Conservation (phyloP, 352 stramenopile genomes). For the Globisporangium spinosum region DNA sequence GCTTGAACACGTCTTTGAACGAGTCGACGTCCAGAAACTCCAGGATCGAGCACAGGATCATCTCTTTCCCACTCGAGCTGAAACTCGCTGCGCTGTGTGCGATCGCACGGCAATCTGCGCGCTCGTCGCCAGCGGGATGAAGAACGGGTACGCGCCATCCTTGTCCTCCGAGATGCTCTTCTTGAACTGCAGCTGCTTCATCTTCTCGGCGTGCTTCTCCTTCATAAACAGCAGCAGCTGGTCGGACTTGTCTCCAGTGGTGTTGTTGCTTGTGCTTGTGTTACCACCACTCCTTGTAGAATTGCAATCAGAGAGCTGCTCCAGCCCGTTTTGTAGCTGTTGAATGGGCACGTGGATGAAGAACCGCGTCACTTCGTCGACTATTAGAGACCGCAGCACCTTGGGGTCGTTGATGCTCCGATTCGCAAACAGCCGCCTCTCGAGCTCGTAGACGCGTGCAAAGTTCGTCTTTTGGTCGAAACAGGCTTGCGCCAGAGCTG, state of each 20-base stretch:
- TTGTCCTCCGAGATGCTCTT: conserved; percentile 25
- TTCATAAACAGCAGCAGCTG: conserved; percentile 15
- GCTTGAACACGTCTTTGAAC: conserved; percentile 63
- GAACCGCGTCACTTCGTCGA: conserved; percentile 43
- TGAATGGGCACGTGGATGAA: conserved; percentile 43
- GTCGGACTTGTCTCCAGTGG: conserved; percentile 5
- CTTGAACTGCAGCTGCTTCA: background rate
- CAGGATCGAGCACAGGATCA: conserved; percentile 67
- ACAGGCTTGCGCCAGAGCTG: conserved; percentile 45
- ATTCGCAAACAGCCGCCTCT: conserved; percentile 36
- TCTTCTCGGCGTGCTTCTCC: conserved; percentile 9
- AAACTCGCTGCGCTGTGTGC: conserved; percentile 43
- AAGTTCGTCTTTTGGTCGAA: conserved; percentile 72
- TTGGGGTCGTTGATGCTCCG: conserved; percentile 39
- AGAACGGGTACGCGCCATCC: conserved; percentile 43
- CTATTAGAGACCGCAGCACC: conserved; percentile 34
- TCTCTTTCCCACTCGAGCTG: conserved; percentile 68
- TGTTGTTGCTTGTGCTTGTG: conserved; percentile 2
- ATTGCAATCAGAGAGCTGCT: conserved; percentile 16
- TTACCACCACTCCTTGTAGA: background rate
- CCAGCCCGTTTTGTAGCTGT: conserved; percentile 28
- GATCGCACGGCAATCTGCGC: conserved; percentile 75
- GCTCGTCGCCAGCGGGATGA: conserved; percentile 53
- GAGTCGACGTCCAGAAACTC: conserved; percentile 60
- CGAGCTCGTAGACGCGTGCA: conserved; percentile 47